phyloP scores from a whole-genome alignment of 2,329 filamentous ascomycete species.

The Hypoxylon sp. region DNA sequence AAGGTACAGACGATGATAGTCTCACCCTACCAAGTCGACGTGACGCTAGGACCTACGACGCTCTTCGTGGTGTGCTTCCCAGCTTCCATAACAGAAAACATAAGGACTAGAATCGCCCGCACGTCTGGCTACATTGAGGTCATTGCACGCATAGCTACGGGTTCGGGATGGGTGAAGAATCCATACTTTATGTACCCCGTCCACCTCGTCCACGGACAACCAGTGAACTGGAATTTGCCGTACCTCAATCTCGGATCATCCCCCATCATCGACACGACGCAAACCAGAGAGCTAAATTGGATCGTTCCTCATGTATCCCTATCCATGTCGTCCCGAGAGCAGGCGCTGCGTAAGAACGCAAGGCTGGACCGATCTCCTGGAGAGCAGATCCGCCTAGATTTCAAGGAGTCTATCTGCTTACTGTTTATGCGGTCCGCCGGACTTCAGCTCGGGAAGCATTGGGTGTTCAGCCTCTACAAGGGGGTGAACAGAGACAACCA shows the following conservation, averaged over 20 bases:
- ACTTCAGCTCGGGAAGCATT: neutral
- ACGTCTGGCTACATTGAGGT: neutral
- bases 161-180: neutral
- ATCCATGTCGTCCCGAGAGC: neutral
- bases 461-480: neutral
- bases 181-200: constrained; percentile 31
- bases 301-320: neutral
- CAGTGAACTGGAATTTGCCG: constrained; percentile 32
- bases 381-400: neutral
- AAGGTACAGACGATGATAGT: neutral
- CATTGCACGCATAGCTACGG: neutral
- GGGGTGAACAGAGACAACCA: too few species aligned
- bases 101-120: neutral
- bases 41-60: constrained; percentile 54
- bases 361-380: neutral
- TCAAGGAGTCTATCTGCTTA: neutral
- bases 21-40: constrained; percentile 56
- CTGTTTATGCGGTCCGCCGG: neutral
- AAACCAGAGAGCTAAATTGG: neutral
- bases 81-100: constrained; percentile 51
- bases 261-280: constrained; percentile 15
- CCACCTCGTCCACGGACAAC: constrained; percentile 1
- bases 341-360: neutral
- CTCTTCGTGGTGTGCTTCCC: constrained; percentile 57
- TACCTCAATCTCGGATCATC: constrained; percentile 35